Conservation (phyloP, 2,329 filamentous ascomycete species). For the Rhynchosporium graminicola region DNA sequence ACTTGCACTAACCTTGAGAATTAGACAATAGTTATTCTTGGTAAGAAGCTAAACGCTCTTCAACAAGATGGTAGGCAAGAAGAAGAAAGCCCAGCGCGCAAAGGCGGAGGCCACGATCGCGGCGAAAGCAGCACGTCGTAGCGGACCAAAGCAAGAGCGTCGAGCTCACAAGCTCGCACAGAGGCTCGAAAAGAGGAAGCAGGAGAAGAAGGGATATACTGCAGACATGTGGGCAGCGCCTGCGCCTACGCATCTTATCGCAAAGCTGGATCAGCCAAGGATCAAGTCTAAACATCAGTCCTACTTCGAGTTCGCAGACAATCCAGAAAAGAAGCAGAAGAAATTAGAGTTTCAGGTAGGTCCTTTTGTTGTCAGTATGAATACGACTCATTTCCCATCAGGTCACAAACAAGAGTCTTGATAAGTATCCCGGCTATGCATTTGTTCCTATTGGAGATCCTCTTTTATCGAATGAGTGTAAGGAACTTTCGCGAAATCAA, state of each 20-base stretch:
- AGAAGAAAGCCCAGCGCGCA: slow-evolving; percentile 25
- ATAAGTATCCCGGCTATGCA: slow-evolving; percentile 56
- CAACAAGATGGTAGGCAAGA: slow-evolving; percentile 25
- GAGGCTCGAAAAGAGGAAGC: slow-evolving; percentile 36
- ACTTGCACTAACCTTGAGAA: slow-evolving; percentile 31
- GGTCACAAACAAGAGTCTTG: slow-evolving; percentile 54
- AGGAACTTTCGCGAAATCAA: slow-evolving; percentile 62
- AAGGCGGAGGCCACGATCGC: slow-evolving; percentile 14
- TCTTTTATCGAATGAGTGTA: slow-evolving; percentile 60
- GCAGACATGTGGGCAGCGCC: slow-evolving; percentile 36
- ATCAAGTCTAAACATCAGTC: slow-evolving; percentile 56
- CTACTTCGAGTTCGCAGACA: slow-evolving; percentile 66
- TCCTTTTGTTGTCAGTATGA: slow-evolving; percentile 15
- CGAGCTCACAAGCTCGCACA: slow-evolving; percentile 33
- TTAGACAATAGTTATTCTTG: slow-evolving; percentile 10
- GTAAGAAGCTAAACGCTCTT: slow-evolving; percentile 13
- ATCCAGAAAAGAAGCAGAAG: slow-evolving; percentile 60
- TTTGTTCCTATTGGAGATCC: slow-evolving; percentile 66
- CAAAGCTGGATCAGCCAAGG: slow-evolving; percentile 38
- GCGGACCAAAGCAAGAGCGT: slow-evolving; percentile 30
- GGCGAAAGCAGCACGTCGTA: slow-evolving; percentile 13
- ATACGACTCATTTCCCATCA: slow-evolving; percentile 38
- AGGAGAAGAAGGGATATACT: slow-evolving; percentile 35
- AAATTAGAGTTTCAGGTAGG: slow-evolving; percentile 63
- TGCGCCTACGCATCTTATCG: slow-evolving; percentile 38